Evolutionary conservation across 2,329 filamentous ascomycete species (phyloP).

Genomic region (Cytospora piceae): DNA sequence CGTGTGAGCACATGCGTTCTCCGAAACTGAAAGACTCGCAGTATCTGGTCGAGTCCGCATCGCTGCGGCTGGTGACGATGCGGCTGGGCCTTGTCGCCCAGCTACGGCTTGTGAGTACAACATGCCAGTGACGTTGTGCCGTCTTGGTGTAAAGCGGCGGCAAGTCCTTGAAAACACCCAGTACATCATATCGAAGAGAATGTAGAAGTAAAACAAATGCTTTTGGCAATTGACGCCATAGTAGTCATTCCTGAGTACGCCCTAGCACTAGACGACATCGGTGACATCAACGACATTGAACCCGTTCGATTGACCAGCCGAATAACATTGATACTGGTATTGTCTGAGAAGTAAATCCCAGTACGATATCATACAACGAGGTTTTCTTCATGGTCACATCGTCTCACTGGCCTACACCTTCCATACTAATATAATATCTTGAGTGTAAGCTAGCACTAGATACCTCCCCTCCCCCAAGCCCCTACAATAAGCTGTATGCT

Average conservation of each 20-base stretch:
- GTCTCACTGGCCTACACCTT: no score
- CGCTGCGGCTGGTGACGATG: background rate
- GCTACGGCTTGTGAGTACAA: slow-evolving; percentile 14
- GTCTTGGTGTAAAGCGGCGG: background rate
- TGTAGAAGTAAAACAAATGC: no score
- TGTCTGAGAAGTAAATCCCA: background rate
- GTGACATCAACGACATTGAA: slow-evolving; percentile 21
- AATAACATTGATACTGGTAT: background rate
- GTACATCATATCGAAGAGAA: background rate
- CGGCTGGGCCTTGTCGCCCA: background rate
- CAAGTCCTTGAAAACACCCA: background rate
- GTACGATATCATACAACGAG: background rate
- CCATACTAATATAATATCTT: background rate
- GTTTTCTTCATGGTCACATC: no score
- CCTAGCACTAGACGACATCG: background rate
- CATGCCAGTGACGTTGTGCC: background rate
- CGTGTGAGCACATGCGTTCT: background rate
- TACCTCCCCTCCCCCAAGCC: no score
- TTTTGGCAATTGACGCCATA: fast-evolving
- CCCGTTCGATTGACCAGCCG: background rate
- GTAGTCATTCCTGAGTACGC: background rate
- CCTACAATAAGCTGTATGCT: no score
- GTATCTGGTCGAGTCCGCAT: background rate
- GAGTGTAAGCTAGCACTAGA: no score
- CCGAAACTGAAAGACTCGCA: background rate